phyloP scores from a whole-genome alignment of 1,284 basidiomycete genomes.

The Spongiforma sp. region DNA sequence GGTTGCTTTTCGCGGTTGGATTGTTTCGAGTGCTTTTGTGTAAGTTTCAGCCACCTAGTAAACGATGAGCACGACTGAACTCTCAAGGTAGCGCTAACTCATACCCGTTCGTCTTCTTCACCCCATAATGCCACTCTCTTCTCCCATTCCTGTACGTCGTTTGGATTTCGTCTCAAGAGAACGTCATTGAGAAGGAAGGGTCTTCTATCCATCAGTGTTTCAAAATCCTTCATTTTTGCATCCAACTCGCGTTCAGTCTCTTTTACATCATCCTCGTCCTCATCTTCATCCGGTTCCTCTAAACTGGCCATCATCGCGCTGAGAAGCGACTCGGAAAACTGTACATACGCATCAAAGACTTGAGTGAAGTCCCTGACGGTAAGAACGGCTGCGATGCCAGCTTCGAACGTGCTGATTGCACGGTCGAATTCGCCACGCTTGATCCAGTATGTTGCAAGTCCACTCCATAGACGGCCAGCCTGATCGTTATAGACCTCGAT shows the following conservation, averaged over 20 bases:
- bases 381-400: constrained; percentile 83
- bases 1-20: constrained; percentile 90
- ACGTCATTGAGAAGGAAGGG: constrained; percentile 99
- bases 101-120: constrained; percentile 89
- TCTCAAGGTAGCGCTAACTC: constrained; percentile 9
- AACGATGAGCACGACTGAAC: constrained; percentile 7
- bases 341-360: constrained; percentile 97
- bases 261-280: constrained; percentile 76
- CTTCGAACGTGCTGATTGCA: constrained; percentile 88
- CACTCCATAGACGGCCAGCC: constrained; percentile 95
- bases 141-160: constrained; percentile 99
- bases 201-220: constrained; percentile 92
- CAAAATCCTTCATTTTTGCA: constrained; percentile 90
- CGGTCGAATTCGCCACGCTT: constrained; percentile 95
- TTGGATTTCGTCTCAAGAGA: constrained; percentile 90
- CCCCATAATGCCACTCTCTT: constrained; percentile 96
- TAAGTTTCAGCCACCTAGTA: constrained; percentile 90
- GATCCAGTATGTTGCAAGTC: constrained; percentile 98
- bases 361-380: constrained; percentile 98
- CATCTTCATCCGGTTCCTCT: constrained; percentile 69
- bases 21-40: constrained; percentile 86
- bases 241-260: constrained; percentile 92
- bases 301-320: constrained; percentile 92
- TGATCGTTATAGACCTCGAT: constrained; percentile 93
- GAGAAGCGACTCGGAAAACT: constrained; percentile 93